Evolutionary conservation across 805 yeast species (phyloP), one percentile per base, ranked within the genome.

Genomic region (Saturnispora besseyi): DNA sequence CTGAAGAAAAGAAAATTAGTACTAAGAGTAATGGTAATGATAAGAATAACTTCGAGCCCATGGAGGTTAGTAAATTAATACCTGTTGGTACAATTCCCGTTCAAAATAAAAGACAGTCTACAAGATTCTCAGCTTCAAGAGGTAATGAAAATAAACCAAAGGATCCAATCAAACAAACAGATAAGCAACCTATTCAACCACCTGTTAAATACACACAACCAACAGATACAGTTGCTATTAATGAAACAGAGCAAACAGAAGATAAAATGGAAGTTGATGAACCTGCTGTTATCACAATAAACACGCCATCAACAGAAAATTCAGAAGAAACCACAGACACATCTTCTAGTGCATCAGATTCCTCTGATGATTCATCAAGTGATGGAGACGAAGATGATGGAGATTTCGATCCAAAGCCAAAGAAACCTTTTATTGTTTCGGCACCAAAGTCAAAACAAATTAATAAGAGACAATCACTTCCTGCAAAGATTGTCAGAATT

Each of bases 371-470:
- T 13, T 28, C 45, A 11, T 45, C 53, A 3, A 26, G 15, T 12
- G 46, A 51, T 8, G 60, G 62, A 13, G 54, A 63, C 29, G 53
- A 57, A 11, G 38, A 41, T 12, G 54, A 24, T 12, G 41, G 12
- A 13, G 8, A 24, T 9, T 26, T 15, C 11, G 13, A 26, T 21
- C 26, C 12, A 6, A 24, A 55, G 3, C 53, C 51, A 4, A 60
- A 57, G 30, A 68, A 63, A 41, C 68, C 72, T 49, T 65, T 77
- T 51, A 68, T 74, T 18, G 81, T 76, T 4, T 70, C 71, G 37
- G 70, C 78, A 2, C 81, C 81, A 29, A 40, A 24, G 28, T 34
- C 28, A 7, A n/a, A 15, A n/a, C 15, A 15, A 34, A 22, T 41
- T 21, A 48, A 42, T 33, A 48, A 68, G 69, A 31, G 46, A 26